Conservation (phyloP, 2,329 filamentous ascomycete genomes). For the Rosellinia necatrix region DNA sequence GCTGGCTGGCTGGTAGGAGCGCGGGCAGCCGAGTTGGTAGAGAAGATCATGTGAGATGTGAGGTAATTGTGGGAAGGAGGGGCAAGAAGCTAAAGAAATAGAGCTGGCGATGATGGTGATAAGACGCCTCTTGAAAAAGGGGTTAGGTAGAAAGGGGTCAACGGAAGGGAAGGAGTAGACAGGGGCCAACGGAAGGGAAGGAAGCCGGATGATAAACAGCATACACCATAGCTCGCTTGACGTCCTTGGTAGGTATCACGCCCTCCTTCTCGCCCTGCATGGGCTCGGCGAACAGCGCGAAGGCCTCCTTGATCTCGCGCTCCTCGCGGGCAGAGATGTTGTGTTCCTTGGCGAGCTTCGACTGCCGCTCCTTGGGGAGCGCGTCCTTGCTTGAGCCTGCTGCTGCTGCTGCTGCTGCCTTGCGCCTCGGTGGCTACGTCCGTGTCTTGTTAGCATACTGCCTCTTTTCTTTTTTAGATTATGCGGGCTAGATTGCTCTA, state of each 20-base stretch:
- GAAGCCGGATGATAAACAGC: slow-evolving; percentile 37
- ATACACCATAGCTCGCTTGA: slow-evolving; percentile 75
- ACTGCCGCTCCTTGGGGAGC: slow-evolving; percentile 62
- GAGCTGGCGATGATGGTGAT: too few relatives aligned
- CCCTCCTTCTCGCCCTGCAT: slow-evolving; percentile 74
- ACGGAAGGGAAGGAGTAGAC: not conserved
- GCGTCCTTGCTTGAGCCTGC: slow-evolving; percentile 38
- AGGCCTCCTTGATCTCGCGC: slow-evolving; percentile 88
- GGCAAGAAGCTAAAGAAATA: too few relatives aligned
- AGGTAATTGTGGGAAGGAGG: too few relatives aligned
- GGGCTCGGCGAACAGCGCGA: slow-evolving; percentile 76
- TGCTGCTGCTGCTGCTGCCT: slow-evolving; percentile 37
- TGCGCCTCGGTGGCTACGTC: slow-evolving; percentile 59
- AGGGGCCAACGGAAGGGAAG: not conserved
- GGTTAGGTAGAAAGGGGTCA: not conserved
- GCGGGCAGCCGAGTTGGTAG: too few relatives aligned
- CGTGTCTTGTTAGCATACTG: slow-evolving; percentile 1
- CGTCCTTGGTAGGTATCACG: slow-evolving; percentile 68
- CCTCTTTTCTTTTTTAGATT: too few relatives aligned
- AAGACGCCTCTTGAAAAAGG: too few relatives aligned
- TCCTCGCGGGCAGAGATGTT: slow-evolving; percentile 84
- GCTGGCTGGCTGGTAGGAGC: too few relatives aligned
- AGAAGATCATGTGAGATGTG: too few relatives aligned
- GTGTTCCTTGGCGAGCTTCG: slow-evolving; percentile 91
- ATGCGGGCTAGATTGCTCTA: not conserved